phyloP scores from a whole-genome alignment of 257 asterid genomes.

The Asclepias syriaca region DNA sequence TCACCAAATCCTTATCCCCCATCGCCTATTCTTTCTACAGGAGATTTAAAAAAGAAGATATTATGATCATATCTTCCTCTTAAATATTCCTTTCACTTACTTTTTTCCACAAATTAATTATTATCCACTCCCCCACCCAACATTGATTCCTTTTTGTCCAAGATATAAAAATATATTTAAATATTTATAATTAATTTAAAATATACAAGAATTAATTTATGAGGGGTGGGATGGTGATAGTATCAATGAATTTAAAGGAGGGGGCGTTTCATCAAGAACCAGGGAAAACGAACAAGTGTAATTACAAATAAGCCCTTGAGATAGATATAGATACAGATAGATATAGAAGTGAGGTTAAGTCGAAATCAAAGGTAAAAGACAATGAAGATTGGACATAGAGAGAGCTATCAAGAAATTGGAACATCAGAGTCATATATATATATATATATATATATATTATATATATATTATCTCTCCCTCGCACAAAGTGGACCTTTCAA shows the following conservation, averaged over 20 bases:
- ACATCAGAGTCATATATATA: neutral
- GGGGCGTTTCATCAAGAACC: neutral
- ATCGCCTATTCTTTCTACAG: neutral
- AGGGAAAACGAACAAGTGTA: neutral
- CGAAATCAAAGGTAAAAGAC: slow-evolving; percentile 9
- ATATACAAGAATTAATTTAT: too few species aligned
- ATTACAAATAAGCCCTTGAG: slow-evolving; percentile 4
- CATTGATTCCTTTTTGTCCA: neutral
- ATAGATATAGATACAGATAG: neutral
- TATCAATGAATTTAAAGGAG: neutral
- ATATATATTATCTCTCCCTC: neutral
- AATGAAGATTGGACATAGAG: neutral
- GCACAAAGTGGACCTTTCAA: slow-evolving; percentile 7
- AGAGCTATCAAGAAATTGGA: neutral
- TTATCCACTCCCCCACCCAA: neutral
- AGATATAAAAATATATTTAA: too few species aligned
- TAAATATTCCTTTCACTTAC: neutral
- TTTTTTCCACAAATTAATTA: neutral
- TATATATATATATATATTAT: neutral
- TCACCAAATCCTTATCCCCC: neutral
- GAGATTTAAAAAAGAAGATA: neutral
- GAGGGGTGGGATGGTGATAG: too few species aligned
- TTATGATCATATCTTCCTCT: slow-evolving; percentile 11
- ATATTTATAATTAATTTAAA: too few species aligned
- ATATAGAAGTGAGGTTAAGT: neutral